Evolutionary conservation across 2,329 filamentous ascomycete species (phyloP).

Genomic region (Stemphylium beticola): DNA sequence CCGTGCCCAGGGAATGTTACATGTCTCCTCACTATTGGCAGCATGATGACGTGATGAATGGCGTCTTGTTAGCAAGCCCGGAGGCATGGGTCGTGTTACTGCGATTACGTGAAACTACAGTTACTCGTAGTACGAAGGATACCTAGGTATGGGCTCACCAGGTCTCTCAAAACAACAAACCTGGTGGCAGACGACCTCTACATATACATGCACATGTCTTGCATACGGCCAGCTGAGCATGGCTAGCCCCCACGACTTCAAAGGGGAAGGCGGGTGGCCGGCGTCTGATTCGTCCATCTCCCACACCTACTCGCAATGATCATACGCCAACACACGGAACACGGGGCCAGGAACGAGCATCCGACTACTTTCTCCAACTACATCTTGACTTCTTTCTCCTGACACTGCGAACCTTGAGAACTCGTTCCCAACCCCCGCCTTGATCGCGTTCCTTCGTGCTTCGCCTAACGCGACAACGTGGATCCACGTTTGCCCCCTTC

Average conservation of each 20-base stretch:
- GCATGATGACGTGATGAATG: slow-evolving; percentile 22
- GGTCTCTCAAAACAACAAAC: slow-evolving; percentile 10
- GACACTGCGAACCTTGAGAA: slow-evolving; percentile 9
- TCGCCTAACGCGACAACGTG: slow-evolving; percentile 18
- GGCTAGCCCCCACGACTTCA: slow-evolving; percentile 29
- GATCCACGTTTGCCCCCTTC: slow-evolving; percentile 10
- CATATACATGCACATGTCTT: slow-evolving; percentile 24
- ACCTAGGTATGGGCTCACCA: not conserved
- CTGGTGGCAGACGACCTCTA: slow-evolving; percentile 14
- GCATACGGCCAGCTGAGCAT: slow-evolving; percentile 34
- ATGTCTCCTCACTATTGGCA: slow-evolving; percentile 1
- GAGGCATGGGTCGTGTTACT: not conserved
- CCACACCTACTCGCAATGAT: slow-evolving; percentile 32
- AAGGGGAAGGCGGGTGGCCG: slow-evolving; percentile 25
- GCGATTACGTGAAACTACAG: not conserved
- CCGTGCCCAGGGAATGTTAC: not conserved
- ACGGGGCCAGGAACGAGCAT: slow-evolving; percentile 25
- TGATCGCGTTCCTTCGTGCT: slow-evolving; percentile 5
- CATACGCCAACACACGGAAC: slow-evolving; percentile 35
- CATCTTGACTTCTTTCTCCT: slow-evolving; percentile 2
- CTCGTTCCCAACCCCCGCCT: not conserved
- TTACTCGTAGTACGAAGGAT: not conserved
- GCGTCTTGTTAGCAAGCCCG: slow-evolving; percentile 5
- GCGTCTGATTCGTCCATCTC: slow-evolving; percentile 35
- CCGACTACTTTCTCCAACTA: slow-evolving; percentile 20